Percentiles rank a stretch among this genome's conserved stretches.
Evolutionary conservation across 208 protist genomes (phyloP).

Genomic region (Tetramitus jugosus): DNA sequence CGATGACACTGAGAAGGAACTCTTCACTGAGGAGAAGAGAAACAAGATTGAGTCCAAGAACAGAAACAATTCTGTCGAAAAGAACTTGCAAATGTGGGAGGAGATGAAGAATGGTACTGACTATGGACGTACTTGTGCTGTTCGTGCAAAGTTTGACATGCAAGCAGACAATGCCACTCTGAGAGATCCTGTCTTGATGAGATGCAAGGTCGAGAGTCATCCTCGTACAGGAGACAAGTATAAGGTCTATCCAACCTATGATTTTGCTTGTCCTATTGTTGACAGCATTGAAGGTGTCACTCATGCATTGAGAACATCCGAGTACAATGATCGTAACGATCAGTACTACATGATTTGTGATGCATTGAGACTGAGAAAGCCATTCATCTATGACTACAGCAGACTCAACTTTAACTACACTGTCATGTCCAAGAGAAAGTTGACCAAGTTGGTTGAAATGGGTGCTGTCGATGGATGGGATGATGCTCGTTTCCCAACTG

Average conservation of each 20-base stretch:
- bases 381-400: conserved; percentile 86
- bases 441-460: conserved; percentile 92
- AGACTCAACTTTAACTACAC: conserved; percentile 97
- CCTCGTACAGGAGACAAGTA: conserved; percentile 44
- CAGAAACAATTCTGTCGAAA: conserved; percentile 76
- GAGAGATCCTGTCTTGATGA: conserved; percentile 75
- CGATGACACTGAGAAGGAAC: conserved; percentile 88
- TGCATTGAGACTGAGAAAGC: conserved; percentile 70
- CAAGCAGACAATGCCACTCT: conserved; percentile 85
- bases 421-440: conserved; percentile 97
- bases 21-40: conserved; percentile 81
- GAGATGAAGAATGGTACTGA: conserved; percentile 79
- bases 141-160: conserved; percentile 94
- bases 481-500: conserved; percentile 96
- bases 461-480: conserved; percentile 92
- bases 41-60: conserved; percentile 73
- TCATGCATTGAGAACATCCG: conserved; percentile 92
- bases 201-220: conserved; percentile 18
- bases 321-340: conserved; percentile 95
- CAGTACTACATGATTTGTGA: conserved; percentile 95
- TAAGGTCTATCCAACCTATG: conserved; percentile 94
- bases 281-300: conserved; percentile 97
- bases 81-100: conserved; percentile 86
- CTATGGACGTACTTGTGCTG: conserved; percentile 76
- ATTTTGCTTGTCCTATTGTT: conserved; percentile 98